These are phyloP conservation scores for Lecanosticta acicola DNA, from an alignment of 2,329 filamentous ascomycete genomes.

Conservation along the genomic window DNA sequence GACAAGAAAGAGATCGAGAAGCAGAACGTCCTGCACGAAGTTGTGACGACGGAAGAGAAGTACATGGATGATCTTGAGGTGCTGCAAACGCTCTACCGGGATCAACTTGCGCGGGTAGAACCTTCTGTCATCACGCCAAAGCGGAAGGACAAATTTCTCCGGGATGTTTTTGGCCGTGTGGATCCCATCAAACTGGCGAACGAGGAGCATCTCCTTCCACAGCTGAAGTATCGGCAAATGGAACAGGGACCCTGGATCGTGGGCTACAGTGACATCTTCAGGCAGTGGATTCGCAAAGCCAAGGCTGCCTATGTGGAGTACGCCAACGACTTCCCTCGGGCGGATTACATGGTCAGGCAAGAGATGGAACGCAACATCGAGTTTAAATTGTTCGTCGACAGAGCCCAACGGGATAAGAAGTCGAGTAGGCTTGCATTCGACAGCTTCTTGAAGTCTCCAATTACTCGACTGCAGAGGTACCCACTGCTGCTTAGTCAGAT, in stretches of 20 bases:
- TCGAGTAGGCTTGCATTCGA: slow-evolving; percentile 87
- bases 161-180: slow-evolving; percentile 82
- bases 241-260: slow-evolving; percentile 93
- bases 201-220: slow-evolving; percentile 83
- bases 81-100: slow-evolving; percentile 76
- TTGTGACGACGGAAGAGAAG: slow-evolving; percentile 85
- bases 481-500: slow-evolving; percentile 76
- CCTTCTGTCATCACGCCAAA: slow-evolving; percentile 77
- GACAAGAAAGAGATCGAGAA: slow-evolving; percentile 84
- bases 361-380: slow-evolving; percentile 79
- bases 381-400: slow-evolving; percentile 80
- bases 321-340: slow-evolving; percentile 77
- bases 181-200: slow-evolving; percentile 86
- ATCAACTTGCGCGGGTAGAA: slow-evolving; percentile 65
- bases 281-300: slow-evolving; percentile 97
- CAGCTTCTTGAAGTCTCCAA: slow-evolving; percentile 86
- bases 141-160: slow-evolving; percentile 71
- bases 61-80: slow-evolving; percentile 89
- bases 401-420: slow-evolving; percentile 68
- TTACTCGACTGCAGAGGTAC: slow-evolving; percentile 88
- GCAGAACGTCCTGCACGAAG: slow-evolving; percentile 92
- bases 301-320: slow-evolving; percentile 86
- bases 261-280: slow-evolving; percentile 94
- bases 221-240: slow-evolving; percentile 93
- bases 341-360: slow-evolving; percentile 74